Evolutionary conservation across 139 green algal genomes (phyloP), one percentile per base, ranked within the genome.

Genomic region (Volvox reticuliferus): DNA sequence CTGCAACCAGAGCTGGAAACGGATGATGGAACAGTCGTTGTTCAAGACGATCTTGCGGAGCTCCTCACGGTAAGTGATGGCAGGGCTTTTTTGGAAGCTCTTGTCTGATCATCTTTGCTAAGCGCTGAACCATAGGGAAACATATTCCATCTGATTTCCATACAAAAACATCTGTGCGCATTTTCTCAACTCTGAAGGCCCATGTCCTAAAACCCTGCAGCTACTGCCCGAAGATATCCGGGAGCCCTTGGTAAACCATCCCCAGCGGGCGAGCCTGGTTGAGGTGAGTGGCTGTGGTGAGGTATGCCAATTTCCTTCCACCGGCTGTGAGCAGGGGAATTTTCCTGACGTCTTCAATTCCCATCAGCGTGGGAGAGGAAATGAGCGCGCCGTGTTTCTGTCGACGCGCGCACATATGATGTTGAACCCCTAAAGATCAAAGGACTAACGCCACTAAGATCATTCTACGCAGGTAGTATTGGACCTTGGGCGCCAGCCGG

Each of bases 41-140:
- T 99, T 16, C 92, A 95, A 28, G 97, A 99, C 71, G 97, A 99
- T 92, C 91, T 99, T 12, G 94, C 96, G 68, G 89, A 94, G 17
- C 93, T 99, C 30, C 95, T 98, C 0, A 85, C 96, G 91, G 93
- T 97, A 30, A 37, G 77, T 36, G 12, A 78, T 12, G 44, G 44
- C 18, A 33, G 63, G n/a, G 24, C 22, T 65, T 84, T 65, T 61
- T 32, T n/a, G 3, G 1, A 14, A 55, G 76, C 37, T n/a, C n/a
- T 50, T 22, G 19, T 12, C 3, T 55, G 67, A 32, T 88, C 0
- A 14, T 33, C 35, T 55, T 55, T 55, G 44, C 44, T 9, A 55
- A 55, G 44, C 44, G 44, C 44, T 55, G 44, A 55, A 55, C 9
- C 44, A 55, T 55, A 55, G 44, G 5, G 44, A 55, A 9, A 55